Conservation (phyloP, 345 rosid species). For the Brassica carinata region DNA sequence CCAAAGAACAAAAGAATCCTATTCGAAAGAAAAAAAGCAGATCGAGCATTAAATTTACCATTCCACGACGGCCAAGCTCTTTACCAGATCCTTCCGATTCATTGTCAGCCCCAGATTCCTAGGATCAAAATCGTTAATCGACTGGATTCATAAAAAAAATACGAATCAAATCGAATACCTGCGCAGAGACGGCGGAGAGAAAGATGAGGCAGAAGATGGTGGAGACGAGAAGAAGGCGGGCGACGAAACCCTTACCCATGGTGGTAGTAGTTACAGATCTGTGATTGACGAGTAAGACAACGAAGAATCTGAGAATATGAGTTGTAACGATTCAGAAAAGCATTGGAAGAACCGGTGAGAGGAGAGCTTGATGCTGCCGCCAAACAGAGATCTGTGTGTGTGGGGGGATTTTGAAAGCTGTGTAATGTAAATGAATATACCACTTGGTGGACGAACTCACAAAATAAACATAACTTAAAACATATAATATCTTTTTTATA, state of each 20-base stretch:
- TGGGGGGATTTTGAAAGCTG: neutral
- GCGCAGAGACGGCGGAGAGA: conserved; percentile 24
- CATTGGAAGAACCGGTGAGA: conserved; percentile 24
- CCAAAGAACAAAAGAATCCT: neutral
- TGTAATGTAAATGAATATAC: neutral
- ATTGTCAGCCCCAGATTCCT: conserved; percentile 53
- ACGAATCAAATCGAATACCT: neutral
- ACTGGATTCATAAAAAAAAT: neutral
- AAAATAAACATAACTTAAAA: neutral
- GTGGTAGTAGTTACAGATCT: conserved; percentile 4
- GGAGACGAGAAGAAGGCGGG: conserved; percentile 41
- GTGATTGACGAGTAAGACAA: conserved; percentile 9
- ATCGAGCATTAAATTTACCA: conserved; percentile 48
- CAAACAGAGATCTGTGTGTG: conserved; percentile 16
- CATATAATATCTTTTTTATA: neutral
- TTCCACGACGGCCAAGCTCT: conserved; percentile 93
- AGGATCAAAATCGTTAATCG: neutral
- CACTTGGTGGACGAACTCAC: neutral
- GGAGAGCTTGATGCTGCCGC: conserved; percentile 18
- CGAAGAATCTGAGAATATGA: neutral
- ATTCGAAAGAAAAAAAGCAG: neutral
- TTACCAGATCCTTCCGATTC: conserved; percentile 50
- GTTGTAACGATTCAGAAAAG: conserved; percentile 6
- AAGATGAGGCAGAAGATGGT: neutral
- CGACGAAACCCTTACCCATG: neutral